Percentiles rank a stretch among this genome's conserved stretches.
Evolutionary conservation across 306 rosid species (phyloP).

Genomic region (Trifolium repens): DNA sequence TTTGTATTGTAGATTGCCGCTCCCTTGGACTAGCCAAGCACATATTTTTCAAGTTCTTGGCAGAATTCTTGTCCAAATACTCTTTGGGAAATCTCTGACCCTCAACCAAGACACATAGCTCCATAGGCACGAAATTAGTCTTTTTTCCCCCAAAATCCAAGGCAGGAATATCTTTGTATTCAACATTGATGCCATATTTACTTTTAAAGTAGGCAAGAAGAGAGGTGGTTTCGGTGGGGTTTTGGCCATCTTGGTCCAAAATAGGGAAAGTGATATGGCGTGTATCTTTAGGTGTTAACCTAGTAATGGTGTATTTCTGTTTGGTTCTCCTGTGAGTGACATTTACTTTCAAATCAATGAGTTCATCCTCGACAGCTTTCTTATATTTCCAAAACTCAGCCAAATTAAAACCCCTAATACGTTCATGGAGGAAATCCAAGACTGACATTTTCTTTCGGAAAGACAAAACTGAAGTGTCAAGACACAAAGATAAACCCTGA

Average conservation of each 20-base stretch:
- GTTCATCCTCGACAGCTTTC: conserved; percentile 35
- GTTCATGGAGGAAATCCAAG: conserved; percentile 48
- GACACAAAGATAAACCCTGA: conserved; percentile 65
- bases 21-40: conserved; percentile 41
- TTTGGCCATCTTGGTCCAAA: conserved; percentile 41
- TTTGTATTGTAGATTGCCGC: conserved; percentile 44
- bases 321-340: conserved; percentile 64
- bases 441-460: conserved; percentile 56
- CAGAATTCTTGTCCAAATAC: conserved; percentile 31
- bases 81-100: conserved; percentile 73
- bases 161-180: conserved; percentile 53
- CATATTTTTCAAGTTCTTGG: conserved; percentile 41
- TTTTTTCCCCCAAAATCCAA: conserved; percentile 55
- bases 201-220: conserved; percentile 51
- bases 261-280: conserved; percentile 40
- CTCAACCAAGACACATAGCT: conserved; percentile 62
- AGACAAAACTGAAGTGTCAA: conserved; percentile 73
- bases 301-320: conserved; percentile 52
- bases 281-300: conserved; percentile 41
- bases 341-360: conserved; percentile 58
- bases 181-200: conserved; percentile 36
- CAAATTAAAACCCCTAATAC: conserved; percentile 26
- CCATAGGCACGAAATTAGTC: conserved; percentile 65
- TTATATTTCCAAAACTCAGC: conserved; percentile 34
- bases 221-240: conserved; percentile 17